These are phyloP conservation scores for Leccinum subtestaceum DNA, from an alignment of 768 basidiomycete genomes.

Conservation along the genomic window DNA sequence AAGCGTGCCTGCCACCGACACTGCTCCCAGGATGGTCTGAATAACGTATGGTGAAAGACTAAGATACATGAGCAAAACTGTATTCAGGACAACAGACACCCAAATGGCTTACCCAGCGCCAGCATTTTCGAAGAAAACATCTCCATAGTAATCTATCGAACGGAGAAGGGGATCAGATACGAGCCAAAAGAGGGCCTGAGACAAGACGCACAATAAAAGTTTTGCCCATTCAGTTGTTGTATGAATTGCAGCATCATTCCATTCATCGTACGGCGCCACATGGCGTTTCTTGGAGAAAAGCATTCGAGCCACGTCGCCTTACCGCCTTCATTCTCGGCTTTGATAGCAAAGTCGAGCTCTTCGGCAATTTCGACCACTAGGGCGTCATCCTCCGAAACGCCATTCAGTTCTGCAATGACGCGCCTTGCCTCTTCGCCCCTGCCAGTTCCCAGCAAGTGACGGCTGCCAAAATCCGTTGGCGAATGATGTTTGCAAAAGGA, in stretches of 20 bases:
- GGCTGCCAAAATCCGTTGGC: conserved; percentile 37
- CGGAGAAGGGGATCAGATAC: not conserved
- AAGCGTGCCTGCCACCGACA: conserved; percentile 68
- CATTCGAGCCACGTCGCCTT: conserved; percentile 78
- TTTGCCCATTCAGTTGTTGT: conserved; percentile 78
- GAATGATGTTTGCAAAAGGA: not conserved
- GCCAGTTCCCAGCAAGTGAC: conserved; percentile 64
- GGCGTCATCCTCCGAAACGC: conserved; percentile 54
- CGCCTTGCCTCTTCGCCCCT: conserved; percentile 51
- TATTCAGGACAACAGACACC: not conserved
- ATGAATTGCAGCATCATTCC: conserved; percentile 86
- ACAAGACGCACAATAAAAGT: conserved; percentile 62
- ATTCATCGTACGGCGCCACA: conserved; percentile 73
- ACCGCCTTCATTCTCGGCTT: conserved; percentile 75
- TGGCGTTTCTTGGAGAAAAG: conserved; percentile 62
- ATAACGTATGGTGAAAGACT: conserved; percentile 72
- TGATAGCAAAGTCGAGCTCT: conserved; percentile 64
- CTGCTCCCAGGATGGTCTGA: conserved; percentile 70
- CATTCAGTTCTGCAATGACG: conserved; percentile 67
- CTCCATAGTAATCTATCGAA: conserved; percentile 71
- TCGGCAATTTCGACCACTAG: conserved; percentile 58
- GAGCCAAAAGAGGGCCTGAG: not conserved
- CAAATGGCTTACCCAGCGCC: conserved; percentile 50
- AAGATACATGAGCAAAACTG: not conserved
- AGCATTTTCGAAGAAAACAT: conserved; percentile 76